These are phyloP conservation scores for Cicer judaicum DNA, from an alignment of 306 rosid genomes.

Conservation along the genomic window DNA sequence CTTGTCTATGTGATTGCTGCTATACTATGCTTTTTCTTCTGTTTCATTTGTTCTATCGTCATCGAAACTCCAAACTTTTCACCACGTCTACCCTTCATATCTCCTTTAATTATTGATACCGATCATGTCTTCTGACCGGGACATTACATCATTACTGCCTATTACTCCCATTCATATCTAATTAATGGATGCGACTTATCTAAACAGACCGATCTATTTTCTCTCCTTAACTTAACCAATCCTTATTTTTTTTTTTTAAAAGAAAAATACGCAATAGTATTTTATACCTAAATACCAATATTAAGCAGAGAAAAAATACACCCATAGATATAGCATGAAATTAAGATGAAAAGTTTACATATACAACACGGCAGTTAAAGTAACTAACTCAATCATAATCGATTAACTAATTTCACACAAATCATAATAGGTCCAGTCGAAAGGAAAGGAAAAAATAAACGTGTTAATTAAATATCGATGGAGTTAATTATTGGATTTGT, in stretches of 20 bases:
- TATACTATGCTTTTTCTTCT: slow-evolving; percentile 80
- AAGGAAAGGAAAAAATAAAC: background rate
- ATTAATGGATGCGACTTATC: background rate
- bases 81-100: slow-evolving; percentile 44
- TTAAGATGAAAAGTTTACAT: slow-evolving; percentile 9
- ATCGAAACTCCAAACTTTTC: slow-evolving; percentile 58
- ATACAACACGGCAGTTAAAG: background rate
- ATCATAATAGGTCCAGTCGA: background rate
- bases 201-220: no score
- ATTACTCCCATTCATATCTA: background rate
- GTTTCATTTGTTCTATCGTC: slow-evolving; percentile 84
- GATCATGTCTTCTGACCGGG: background rate
- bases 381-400: slow-evolving; percentile 12
- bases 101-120: slow-evolving; percentile 24
- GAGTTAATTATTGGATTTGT: background rate
- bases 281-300: no score
- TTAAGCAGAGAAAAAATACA: no score
- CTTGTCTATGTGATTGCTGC: slow-evolving; percentile 52
- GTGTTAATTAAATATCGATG: slow-evolving; percentile 16
- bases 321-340: background rate
- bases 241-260: no score
- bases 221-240: no score
- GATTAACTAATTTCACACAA: slow-evolving; percentile 16
- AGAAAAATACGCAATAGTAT: no score
- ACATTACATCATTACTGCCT: background rate